Evolutionary conservation across 768 basidiomycete species (phyloP).

Genomic region (Naematelia aurantialba): DNA sequence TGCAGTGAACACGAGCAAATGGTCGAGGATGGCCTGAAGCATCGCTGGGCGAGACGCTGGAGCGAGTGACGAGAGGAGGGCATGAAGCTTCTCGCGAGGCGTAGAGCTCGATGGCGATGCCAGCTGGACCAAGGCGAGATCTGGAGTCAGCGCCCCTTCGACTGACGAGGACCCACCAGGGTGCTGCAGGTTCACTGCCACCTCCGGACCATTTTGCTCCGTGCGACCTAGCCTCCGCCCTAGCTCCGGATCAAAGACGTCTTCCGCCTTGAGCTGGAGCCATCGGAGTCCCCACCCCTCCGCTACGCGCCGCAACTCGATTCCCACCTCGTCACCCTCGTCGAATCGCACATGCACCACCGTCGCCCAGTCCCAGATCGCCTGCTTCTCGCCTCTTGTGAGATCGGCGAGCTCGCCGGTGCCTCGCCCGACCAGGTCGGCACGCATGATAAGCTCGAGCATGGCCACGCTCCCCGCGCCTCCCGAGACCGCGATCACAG

Average conservation of each 20-base stretch:
- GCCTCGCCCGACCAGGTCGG: slow-evolving; percentile 30
- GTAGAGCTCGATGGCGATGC: slow-evolving; percentile 16
- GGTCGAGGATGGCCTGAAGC: slow-evolving; percentile 37
- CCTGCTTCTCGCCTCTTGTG: slow-evolving; percentile 37
- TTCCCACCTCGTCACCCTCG: slow-evolving; percentile 18
- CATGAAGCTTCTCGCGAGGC: slow-evolving; percentile 27
- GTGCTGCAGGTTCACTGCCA: neutral
- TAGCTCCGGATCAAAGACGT: slow-evolving; percentile 36
- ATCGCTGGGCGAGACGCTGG: slow-evolving; percentile 42
- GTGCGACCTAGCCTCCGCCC: slow-evolving; percentile 5
- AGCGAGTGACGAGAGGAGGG: slow-evolving; percentile 37
- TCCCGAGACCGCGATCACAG: slow-evolving; percentile 35
- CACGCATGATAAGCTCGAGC: slow-evolving; percentile 29
- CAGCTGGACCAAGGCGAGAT: slow-evolving; percentile 22
- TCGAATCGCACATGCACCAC: slow-evolving; percentile 48
- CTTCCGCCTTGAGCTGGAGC: slow-evolving; percentile 38
- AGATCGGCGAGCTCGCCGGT: slow-evolving; percentile 21
- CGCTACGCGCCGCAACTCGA: slow-evolving; percentile 17
- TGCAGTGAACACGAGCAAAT: slow-evolving; percentile 27
- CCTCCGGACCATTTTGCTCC: neutral
- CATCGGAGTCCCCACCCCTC: slow-evolving; percentile 20
- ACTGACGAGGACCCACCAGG: neutral
- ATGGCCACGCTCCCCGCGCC: slow-evolving; percentile 44
- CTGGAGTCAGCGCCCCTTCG: slow-evolving; percentile 6
- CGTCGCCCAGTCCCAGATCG: slow-evolving; percentile 37